These are phyloP conservation scores for Boletus reticulatus DNA, from an alignment of 768 basidiomycete genomes.

Conservation along the genomic window DNA sequence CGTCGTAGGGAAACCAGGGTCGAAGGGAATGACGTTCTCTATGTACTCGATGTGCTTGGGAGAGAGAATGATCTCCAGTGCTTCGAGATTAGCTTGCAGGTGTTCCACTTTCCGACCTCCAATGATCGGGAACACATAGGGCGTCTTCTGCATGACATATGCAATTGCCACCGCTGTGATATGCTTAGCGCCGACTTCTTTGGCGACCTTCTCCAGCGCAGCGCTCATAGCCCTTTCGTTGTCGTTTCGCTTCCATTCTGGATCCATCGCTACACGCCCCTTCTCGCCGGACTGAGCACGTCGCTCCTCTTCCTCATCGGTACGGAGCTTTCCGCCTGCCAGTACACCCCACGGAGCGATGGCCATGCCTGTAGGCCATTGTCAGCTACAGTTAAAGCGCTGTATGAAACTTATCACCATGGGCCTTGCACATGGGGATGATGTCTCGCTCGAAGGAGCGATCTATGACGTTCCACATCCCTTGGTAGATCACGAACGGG, in stretches of 20 bases:
- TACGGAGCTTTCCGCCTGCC: slow-evolving; percentile 30
- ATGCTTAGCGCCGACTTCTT: slow-evolving; percentile 36
- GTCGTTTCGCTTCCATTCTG: slow-evolving; percentile 36
- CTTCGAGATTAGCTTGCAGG: slow-evolving; percentile 40
- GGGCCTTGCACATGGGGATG: slow-evolving; percentile 34
- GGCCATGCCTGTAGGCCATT: slow-evolving; percentile 12
- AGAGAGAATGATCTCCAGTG: slow-evolving; percentile 39
- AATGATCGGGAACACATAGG: slow-evolving; percentile 43
- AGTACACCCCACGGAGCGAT: slow-evolving; percentile 40
- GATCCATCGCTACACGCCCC: slow-evolving; percentile 31
- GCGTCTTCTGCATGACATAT: slow-evolving; percentile 45
- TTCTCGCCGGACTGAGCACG: slow-evolving; percentile 32
- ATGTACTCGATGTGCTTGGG: slow-evolving; percentile 38
- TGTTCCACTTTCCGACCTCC: slow-evolving; percentile 46
- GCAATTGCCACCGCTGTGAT: slow-evolving; percentile 41
- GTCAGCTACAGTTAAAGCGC: background rate
- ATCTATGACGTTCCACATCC: slow-evolving; percentile 41
- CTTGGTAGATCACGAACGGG: slow-evolving; percentile 56
- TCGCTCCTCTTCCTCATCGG: slow-evolving; percentile 30
- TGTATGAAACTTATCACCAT: slow-evolving; percentile 28
- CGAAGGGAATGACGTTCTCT: slow-evolving; percentile 37
- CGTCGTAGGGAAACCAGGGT: slow-evolving; percentile 37
- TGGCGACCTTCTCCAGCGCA: slow-evolving; percentile 39
- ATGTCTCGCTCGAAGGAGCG: slow-evolving; percentile 55
- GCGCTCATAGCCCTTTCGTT: slow-evolving; percentile 34